Evolutionary conservation across 352 stramenopile species (phyloP).

Genomic region (Aphanomyces stellatus): DNA sequence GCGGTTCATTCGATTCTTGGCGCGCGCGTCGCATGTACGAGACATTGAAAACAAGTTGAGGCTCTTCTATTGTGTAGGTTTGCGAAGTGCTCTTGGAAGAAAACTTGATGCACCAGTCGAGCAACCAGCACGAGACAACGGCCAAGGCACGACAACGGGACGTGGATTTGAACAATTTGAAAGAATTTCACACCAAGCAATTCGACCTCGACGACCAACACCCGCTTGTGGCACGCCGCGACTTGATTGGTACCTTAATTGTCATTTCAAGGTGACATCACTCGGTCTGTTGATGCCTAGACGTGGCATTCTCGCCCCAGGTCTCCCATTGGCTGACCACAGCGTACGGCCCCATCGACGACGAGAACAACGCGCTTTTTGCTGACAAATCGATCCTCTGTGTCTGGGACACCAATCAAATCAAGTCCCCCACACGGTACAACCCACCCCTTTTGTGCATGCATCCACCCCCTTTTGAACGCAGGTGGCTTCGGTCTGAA

Average conservation of each 20-base stretch:
- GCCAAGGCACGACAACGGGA: no score
- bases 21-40: conserved; percentile 36
- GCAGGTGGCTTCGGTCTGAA: conserved; percentile 24
- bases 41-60: neutral
- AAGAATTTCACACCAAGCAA: no score
- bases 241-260: no score
- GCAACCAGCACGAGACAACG: no score
- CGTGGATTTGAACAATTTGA: no score
- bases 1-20: conserved; percentile 54
- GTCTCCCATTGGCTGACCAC: conserved; percentile 31
- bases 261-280: neutral
- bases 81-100: conserved; percentile 49
- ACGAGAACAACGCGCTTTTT: conserved; percentile 18
- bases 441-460: conserved; percentile 18
- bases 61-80: conserved; percentile 16
- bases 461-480: neutral
- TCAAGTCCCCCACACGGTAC: conserved; percentile 29
- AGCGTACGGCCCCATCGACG: neutral
- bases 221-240: no score
- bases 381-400: conserved; percentile 44
- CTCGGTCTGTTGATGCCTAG: neutral
- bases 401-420: conserved; percentile 59
- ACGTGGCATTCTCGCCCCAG: conserved; percentile 38
- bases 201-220: no score
- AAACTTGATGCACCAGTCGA: conserved; percentile 26